Evolutionary conservation across 1,139 yeast species (phyloP).

Genomic region (Protomyces macrosporus): DNA sequence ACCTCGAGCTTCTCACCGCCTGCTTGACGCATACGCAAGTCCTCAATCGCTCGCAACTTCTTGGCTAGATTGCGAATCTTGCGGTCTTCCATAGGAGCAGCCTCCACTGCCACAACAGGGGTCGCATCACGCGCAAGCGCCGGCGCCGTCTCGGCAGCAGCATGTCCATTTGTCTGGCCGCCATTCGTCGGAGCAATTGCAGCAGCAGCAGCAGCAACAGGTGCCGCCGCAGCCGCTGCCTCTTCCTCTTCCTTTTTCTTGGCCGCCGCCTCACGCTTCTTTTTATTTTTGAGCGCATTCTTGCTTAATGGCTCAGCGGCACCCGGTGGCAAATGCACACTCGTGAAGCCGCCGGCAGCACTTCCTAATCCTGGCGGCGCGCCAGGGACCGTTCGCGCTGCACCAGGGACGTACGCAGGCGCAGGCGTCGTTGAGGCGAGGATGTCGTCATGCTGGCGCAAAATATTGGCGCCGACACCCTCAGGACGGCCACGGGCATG

Average conservation of each 20-base stretch:
- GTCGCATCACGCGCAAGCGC: constrained; percentile 1
- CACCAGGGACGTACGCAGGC: constrained; percentile 40
- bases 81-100: constrained; percentile 51
- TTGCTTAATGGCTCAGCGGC: constrained; percentile 43
- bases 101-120: constrained; percentile 29
- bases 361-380: constrained; percentile 28
- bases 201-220: constrained; percentile 22
- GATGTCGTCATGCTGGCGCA: constrained; percentile 12
- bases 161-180: background rate
- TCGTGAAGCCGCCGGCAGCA: constrained; percentile 35
- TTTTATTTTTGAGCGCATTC: constrained; percentile 67
- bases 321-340: constrained; percentile 37
- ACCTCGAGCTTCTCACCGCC: constrained; percentile 82
- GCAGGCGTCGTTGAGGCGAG: constrained; percentile 4
- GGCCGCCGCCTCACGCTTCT: constrained; percentile 69
- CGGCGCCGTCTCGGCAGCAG: constrained; percentile 1
- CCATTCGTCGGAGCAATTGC: constrained; percentile 29
- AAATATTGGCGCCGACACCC: constrained; percentile 20
- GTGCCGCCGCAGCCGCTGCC: constrained; percentile 29
- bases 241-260: constrained; percentile 37
- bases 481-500: constrained; percentile 60
- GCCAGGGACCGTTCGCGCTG: constrained; percentile 33
- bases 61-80: constrained; percentile 84
- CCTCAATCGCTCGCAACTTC: constrained; percentile 89
- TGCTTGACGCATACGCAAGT: constrained; percentile 77